Conservation (phyloP, 225 moss, liverwort and hornwort species). For the Thuidium tamariscinum region DNA sequence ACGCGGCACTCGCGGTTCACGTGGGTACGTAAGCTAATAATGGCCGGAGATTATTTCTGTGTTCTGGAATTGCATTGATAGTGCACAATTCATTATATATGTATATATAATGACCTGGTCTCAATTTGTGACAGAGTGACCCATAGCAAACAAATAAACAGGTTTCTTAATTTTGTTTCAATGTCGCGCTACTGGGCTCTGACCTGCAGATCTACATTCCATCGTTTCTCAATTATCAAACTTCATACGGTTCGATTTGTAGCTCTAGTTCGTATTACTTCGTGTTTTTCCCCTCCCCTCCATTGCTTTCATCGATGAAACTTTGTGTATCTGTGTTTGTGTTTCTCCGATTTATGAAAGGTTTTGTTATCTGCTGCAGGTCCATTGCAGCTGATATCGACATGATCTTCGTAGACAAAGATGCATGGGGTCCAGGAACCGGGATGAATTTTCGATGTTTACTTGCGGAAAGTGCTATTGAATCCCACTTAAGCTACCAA, state of each 20-base stretch:
- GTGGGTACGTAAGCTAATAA: conserved; percentile 10
- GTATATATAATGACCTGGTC: not conserved
- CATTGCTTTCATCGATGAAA: not conserved
- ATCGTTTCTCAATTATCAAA: not conserved
- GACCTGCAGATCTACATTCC: not conserved
- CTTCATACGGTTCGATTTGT: not conserved
- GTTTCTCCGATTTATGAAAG: not conserved
- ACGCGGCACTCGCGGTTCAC: conserved; percentile 14
- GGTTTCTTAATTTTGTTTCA: not conserved
- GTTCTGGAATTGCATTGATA: not conserved
- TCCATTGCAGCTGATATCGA: conserved; percentile 20
- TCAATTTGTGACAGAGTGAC: not conserved
- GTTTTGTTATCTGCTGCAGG: conserved; percentile 15
- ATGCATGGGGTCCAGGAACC: conserved; percentile 56
- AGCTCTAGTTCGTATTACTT: not conserved
- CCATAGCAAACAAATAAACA: not conserved
- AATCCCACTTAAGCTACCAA: conserved; percentile 15
- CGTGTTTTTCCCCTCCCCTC: not conserved
- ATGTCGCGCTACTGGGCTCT: not conserved
- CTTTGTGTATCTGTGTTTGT: not conserved
- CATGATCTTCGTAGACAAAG: conserved; percentile 65
- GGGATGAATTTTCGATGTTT: conserved; percentile 38
- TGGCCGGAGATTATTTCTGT: not conserved
- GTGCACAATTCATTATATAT: not conserved
- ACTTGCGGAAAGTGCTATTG: conserved; percentile 26